These are phyloP conservation scores for Penicillium nucicola DNA, from an alignment of 495 filamentous ascomycete species.

Conservation along the genomic window DNA sequence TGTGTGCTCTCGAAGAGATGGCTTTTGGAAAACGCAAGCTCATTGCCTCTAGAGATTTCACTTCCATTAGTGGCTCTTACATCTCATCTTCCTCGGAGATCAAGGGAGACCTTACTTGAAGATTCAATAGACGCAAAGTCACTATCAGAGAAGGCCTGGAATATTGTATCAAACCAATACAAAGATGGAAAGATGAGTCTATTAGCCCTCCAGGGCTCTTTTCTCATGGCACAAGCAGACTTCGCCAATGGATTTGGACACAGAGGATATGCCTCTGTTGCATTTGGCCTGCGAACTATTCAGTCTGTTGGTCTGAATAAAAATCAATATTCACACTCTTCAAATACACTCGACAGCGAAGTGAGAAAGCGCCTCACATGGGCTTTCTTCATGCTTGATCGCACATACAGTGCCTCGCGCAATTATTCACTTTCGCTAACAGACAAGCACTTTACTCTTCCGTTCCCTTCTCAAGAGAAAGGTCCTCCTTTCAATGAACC, in stretches of 20 bases:
- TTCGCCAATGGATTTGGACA: constrained; percentile 25
- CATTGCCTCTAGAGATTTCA: constrained; percentile 18
- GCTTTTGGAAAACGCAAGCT: constrained; percentile 13
- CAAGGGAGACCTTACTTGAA: not conserved
- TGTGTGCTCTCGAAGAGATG: constrained; percentile 22
- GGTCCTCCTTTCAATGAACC: not conserved
- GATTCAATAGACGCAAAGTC: constrained; percentile 2
- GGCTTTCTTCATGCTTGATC: constrained; percentile 32
- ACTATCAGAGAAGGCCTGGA: constrained; percentile 22
- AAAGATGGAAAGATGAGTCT: constrained; percentile 15
- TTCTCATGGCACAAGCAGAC: constrained; percentile 26
- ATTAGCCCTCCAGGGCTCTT: constrained; percentile 25
- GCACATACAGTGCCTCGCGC: constrained; percentile 26
- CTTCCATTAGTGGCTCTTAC: constrained; percentile 27
- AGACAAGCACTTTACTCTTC: constrained; percentile 25
- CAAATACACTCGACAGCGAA: constrained; percentile 2
- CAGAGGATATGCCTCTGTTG: constrained; percentile 21
- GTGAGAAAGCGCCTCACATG: constrained; percentile 23
- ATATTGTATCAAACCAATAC: constrained; percentile 19
- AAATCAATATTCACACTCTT: constrained; percentile 7
- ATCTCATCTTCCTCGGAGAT: constrained; percentile 16
- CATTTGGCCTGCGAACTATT: constrained; percentile 22
- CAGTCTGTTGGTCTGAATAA: constrained; percentile 24
- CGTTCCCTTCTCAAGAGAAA: constrained; percentile 12
- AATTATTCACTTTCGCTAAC: constrained; percentile 26